Conservation (phyloP, 2,329 filamentous ascomycete genomes). For the Venturia carpophila region DNA sequence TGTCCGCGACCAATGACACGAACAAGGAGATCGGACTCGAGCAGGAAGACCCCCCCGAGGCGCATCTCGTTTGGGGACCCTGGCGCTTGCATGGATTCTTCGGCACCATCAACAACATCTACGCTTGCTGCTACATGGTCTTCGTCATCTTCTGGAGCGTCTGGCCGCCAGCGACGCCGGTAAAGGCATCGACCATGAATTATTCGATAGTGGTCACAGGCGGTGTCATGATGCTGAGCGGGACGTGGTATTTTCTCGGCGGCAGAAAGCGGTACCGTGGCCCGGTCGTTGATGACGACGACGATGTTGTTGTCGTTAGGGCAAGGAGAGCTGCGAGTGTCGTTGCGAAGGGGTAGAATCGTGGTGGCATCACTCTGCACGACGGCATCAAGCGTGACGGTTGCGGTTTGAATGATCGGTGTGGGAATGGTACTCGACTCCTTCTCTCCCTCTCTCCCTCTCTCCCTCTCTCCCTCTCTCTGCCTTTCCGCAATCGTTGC, state of each 20-base stretch:
- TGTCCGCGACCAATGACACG: neutral
- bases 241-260: slow-evolving; percentile 31
- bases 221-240: slow-evolving; percentile 32
- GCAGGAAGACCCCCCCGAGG: slow-evolving; percentile 22
- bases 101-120: slow-evolving; percentile 48
- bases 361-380: neutral
- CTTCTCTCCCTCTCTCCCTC: no score
- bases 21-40: neutral
- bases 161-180: slow-evolving; percentile 36
- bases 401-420: no score
- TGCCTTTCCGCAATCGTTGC: no score
- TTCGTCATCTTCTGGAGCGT: slow-evolving; percentile 52
- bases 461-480: no score
- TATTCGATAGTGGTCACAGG: slow-evolving; percentile 33
- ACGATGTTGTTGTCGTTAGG: slow-evolving; percentile 26
- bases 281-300: slow-evolving; percentile 32
- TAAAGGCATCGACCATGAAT: slow-evolving; percentile 36
- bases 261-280: slow-evolving; percentile 33
- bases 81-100: slow-evolving; percentile 46
- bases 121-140: slow-evolving; percentile 46
- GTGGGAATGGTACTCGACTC: no score
- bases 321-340: slow-evolving; percentile 22
- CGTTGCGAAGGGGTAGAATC: slow-evolving; percentile 9
- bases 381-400: no score
- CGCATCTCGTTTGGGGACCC: slow-evolving; percentile 45